phyloP scores from a whole-genome alignment of 1,139 yeast genomes.

The Suhomyces terraborum region DNA sequence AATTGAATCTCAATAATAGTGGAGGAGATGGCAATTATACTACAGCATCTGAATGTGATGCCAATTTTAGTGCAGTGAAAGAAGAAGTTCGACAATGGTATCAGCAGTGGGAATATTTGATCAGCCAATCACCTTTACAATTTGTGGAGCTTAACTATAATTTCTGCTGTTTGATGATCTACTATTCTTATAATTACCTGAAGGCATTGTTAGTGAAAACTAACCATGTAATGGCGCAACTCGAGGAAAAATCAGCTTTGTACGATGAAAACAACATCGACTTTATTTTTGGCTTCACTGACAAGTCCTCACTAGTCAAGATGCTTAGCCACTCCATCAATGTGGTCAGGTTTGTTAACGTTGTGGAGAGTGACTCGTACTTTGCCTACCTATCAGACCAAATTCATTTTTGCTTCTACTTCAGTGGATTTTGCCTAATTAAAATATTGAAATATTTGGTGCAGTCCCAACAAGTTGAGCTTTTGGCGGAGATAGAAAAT shows the following conservation, averaged over 20 bases:
- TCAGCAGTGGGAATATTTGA: slow-evolving; percentile 70
- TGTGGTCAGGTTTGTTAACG: slow-evolving; percentile 41
- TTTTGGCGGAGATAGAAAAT: slow-evolving; percentile 4
- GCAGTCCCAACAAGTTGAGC: slow-evolving; percentile 9
- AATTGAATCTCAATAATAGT: slow-evolving; percentile 33
- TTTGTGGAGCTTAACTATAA: slow-evolving; percentile 76
- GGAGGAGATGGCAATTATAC: slow-evolving; percentile 11
- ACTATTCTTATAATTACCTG: slow-evolving; percentile 36
- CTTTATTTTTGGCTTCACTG: slow-evolving; percentile 25
- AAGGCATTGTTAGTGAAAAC: slow-evolving; percentile 15
- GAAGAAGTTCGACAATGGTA: slow-evolving; percentile 59
- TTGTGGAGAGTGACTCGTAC: slow-evolving; percentile 58
- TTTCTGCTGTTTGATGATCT: slow-evolving; percentile 59
- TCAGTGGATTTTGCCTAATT: slow-evolving; percentile 49
- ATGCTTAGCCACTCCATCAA: slow-evolving; percentile 41
- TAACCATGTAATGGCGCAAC: slow-evolving; percentile 4
- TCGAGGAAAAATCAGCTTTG: slow-evolving; percentile 12
- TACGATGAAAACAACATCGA: slow-evolving; percentile 30
- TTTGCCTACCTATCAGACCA: slow-evolving; percentile 73
- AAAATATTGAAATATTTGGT: slow-evolving; percentile 22
- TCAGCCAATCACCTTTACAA: slow-evolving; percentile 73
- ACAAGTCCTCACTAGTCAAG: slow-evolving; percentile 24
- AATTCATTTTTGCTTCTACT: slow-evolving; percentile 59
- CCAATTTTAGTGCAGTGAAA: slow-evolving; percentile 26
- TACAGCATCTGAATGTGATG: slow-evolving; percentile 28